Evolutionary conservation across 345 rosid species (phyloP), one percentile per base, ranked within the genome.

Genomic region (Syzygium oleosum): DNA sequence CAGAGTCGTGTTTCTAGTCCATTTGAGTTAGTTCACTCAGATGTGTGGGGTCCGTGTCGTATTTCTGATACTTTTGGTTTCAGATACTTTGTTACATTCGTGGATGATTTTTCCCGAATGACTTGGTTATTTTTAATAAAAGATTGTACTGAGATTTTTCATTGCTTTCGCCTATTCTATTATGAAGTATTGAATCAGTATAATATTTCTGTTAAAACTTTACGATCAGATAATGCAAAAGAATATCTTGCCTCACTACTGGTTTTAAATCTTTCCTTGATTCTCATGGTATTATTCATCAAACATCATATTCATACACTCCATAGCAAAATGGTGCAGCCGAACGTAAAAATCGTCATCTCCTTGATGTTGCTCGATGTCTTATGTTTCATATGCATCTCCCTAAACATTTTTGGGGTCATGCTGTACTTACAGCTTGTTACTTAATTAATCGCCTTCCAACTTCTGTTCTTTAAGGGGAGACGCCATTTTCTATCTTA

Each of bases 381-480:
- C 61, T 56, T 23, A 56, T 56, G 61, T 4, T 56, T 56, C 5
- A 4, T 12, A 56, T 56, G 61, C 61, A 56, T 27, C n/a, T 23
- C 23, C n/a, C 61, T 23, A 56, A 56, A 56, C 22, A 0, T 1
- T 0, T 0, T 9, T 56, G 1, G 61, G n/a, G n/a, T 2, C n/a
- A 56, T 56, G n/a, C 1, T 0, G 1, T 56, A 27, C 5, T 41
- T 9, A 9, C 13, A 56, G 0, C 61, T 56, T 56, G n/a, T 23
- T 56, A 56, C n/a, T 56, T 23, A 0, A 56, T 56, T 0, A 56
- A 23, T 56, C 2, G 25, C n/a, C 61, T 56, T 56, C n/a, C 13
- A 56, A 23, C 13, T 56, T 56, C 0, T 23, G 10, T 23, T 0
- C 23, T 56, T 0, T 2, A 23, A 0, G 12, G 43, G 61, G 61